A percentile compares a stretch with the other conserved stretches of the same genome.
Conservation (phyloP, 306 rosid genomes). For the Parietaria judaica region DNA sequence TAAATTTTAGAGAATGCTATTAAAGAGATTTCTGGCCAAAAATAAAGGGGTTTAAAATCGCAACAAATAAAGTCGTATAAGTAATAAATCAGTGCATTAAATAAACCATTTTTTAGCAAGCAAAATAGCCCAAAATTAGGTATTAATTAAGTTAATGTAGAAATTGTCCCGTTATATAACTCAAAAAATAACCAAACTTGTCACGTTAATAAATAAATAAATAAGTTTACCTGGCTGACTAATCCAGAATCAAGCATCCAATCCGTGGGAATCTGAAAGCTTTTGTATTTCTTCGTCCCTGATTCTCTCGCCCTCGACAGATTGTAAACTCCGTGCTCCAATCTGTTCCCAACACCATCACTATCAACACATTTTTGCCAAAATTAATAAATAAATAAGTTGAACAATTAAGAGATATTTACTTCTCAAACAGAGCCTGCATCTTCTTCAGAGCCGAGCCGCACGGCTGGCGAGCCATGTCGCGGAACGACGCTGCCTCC, state of each 20-base stretch:
- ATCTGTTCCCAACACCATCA: constrained; percentile 34
- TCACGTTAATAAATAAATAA: neutral
- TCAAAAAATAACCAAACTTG: neutral
- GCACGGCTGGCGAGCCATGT: constrained; percentile 73
- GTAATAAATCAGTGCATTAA: too few species aligned
- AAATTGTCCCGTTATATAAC: too few species aligned
- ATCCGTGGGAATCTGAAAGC: constrained; percentile 72
- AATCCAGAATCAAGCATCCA: constrained; percentile 90
- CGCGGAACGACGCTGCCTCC: constrained; percentile 73
- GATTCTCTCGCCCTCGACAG: constrained; percentile 87
- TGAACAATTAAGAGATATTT: constrained; percentile 2
- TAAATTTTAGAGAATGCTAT: too few species aligned
- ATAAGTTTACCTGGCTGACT: constrained; percentile 63
- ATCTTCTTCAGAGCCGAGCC: constrained; percentile 84
- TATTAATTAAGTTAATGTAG: too few species aligned
- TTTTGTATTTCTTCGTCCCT: constrained; percentile 67
- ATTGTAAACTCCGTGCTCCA: constrained; percentile 86
- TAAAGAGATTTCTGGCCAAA: too few species aligned
- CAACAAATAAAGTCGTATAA: too few species aligned
- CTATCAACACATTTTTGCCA: neutral
- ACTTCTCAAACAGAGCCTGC: constrained; percentile 93
- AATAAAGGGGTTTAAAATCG: too few species aligned
- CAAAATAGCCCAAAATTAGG: too few species aligned
- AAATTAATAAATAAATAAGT: neutral
- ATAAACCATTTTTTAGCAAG: too few species aligned